These are phyloP conservation scores for Silene conica DNA, from an alignment of 148 eudicot genomes.

Conservation along the genomic window DNA sequence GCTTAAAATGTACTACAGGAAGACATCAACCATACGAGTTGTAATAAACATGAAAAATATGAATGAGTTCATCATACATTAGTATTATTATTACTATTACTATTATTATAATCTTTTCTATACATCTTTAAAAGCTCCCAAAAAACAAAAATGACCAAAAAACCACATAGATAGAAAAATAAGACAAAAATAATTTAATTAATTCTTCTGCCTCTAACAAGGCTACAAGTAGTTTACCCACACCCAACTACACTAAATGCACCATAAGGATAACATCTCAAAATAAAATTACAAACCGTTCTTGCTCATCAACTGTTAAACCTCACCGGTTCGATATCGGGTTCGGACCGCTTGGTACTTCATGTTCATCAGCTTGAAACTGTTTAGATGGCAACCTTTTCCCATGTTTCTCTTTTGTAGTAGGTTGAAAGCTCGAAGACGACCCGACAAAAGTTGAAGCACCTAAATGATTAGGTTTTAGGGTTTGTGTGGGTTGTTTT, in stretches of 20 bases:
- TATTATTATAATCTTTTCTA: conserved; percentile 27
- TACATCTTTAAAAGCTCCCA: conserved; percentile 30
- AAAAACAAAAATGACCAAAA: conserved; percentile 6
- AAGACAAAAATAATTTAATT: neutral
- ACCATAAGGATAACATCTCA: conserved; percentile 9
- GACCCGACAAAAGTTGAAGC: conserved; percentile 10
- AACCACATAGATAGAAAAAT: neutral
- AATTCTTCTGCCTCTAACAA: conserved; percentile 9
- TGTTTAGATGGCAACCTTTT: conserved; percentile 30
- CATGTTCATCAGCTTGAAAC: conserved; percentile 59
- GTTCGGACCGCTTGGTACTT: conserved; percentile 91
- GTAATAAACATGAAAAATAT: conserved; percentile 14
- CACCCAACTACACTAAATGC: conserved; percentile 16
- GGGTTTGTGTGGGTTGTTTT: conserved; percentile 23
- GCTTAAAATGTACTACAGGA: conserved; percentile 9
- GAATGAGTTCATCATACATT: conserved; percentile 28
- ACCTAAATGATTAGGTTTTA: neutral
- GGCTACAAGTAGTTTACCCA: conserved; percentile 12
- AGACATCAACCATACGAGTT: conserved; percentile 21
- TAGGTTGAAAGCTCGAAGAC: conserved; percentile 23
- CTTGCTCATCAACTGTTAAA: neutral
- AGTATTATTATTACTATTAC: conserved; percentile 6
- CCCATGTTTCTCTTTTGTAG: conserved; percentile 16
- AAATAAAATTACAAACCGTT: conserved; percentile 16
- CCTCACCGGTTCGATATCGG: conserved; percentile 71